A percentile compares a stretch with the other conserved stretches of the same genome.
These are phyloP conservation scores for Fusarium nanum DNA, from an alignment of 2,329 filamentous ascomycete genomes.

Conservation along the genomic window DNA sequence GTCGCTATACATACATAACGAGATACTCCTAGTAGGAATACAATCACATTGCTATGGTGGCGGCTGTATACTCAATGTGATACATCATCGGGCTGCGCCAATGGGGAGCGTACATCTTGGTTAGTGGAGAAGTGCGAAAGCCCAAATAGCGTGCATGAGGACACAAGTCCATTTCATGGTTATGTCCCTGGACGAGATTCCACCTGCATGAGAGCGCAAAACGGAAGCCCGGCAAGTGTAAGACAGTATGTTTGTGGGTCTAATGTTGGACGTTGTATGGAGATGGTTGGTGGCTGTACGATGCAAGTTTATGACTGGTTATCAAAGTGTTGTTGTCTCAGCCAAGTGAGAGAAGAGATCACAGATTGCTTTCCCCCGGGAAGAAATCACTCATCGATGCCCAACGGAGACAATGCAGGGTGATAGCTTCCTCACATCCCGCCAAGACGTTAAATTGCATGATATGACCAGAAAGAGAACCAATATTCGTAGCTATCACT, in stretches of 20 bases:
- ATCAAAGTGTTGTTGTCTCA: background rate
- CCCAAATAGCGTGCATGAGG: no score
- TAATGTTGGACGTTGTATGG: background rate
- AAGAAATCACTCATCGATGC: background rate
- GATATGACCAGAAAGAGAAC: background rate
- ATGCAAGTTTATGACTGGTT: background rate
- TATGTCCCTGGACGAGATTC: no score
- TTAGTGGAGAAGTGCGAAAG: no score
- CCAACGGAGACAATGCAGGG: background rate
- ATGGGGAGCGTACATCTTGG: no score
- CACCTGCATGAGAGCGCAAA: no score
- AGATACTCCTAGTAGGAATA: constrained; percentile 2
- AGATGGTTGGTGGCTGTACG: background rate
- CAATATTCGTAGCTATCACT: background rate
- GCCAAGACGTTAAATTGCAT: background rate
- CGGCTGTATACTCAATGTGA: background rate
- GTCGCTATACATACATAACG: background rate
- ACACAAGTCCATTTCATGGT: no score
- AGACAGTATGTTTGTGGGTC: background rate
- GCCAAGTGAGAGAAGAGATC: background rate
- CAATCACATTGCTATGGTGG: background rate
- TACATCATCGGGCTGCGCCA: no score
- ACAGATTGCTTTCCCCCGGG: background rate
- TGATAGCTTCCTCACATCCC: background rate
- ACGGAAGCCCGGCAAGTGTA: background rate